Conservation (phyloP, 202 grass and related monocot genomes). For the Brachypodium distachyon region DNA sequence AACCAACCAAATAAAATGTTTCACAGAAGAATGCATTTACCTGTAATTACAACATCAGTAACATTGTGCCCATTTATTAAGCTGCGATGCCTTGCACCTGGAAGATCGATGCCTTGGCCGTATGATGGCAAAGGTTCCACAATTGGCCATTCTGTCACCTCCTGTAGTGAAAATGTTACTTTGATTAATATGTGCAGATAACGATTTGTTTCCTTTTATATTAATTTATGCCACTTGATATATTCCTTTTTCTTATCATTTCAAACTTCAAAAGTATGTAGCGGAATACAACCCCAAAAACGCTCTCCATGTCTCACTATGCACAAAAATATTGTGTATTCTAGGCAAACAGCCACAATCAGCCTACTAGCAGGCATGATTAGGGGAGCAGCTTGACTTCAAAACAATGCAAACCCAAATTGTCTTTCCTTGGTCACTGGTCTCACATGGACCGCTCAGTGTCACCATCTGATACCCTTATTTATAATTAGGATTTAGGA, state of each 20-base stretch:
- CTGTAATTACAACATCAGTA: slow-evolving; percentile 72
- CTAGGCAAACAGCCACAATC: slow-evolving; percentile 9
- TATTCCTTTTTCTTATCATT: neutral
- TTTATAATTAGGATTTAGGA: neutral
- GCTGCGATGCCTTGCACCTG: slow-evolving; percentile 56
- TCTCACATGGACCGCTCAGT: slow-evolving; percentile 21
- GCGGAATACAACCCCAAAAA: neutral
- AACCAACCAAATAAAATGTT: neutral
- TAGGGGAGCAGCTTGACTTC: slow-evolving; percentile 39
- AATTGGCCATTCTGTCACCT: slow-evolving; percentile 66
- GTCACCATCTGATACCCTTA: neutral
- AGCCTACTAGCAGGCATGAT: slow-evolving; percentile 11
- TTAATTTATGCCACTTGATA: neutral
- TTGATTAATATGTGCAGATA: too few species aligned
- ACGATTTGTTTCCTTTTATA: neutral
- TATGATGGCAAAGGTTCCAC: slow-evolving; percentile 81
- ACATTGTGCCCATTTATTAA: slow-evolving; percentile 82
- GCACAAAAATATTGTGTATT: slow-evolving; percentile 1
- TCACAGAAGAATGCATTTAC: slow-evolving; percentile 27
- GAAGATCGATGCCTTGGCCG: slow-evolving; percentile 73
- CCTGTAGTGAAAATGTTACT: slow-evolving; percentile 33
- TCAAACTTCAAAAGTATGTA: slow-evolving; percentile 2
- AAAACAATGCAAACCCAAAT: slow-evolving; percentile 34
- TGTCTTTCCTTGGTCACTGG: slow-evolving; percentile 24
- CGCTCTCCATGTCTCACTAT: neutral